Conservation (phyloP, 1,284 basidiomycete species). For the Irpex sp. region DNA sequence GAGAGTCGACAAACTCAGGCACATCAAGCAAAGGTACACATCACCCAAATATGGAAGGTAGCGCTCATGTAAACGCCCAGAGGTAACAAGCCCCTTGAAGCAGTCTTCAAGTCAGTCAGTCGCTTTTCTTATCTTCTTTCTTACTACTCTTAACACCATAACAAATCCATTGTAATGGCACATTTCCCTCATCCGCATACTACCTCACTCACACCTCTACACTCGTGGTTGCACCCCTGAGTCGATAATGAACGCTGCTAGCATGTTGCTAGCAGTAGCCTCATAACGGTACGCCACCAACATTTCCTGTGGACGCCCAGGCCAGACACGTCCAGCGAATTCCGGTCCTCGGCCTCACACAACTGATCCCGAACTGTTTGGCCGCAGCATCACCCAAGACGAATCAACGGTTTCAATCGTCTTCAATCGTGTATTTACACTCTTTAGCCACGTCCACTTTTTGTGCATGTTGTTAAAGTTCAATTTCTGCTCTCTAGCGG, state of each 20-base stretch:
- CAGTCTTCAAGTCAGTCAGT: neutral
- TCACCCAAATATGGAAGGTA: constrained; percentile 6
- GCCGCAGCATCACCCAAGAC: neutral
- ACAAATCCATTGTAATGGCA: no score
- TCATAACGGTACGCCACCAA: neutral
- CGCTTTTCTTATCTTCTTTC: neutral
- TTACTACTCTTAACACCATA: neutral
- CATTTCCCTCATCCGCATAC: no score
- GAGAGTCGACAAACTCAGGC: constrained; percentile 11
- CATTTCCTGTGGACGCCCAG: neutral
- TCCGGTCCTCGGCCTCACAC: neutral
- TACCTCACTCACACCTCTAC: no score
- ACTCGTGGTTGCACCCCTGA: neutral
- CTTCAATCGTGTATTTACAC: no score
- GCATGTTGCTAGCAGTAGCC: neutral
- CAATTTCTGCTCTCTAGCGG: neutral
- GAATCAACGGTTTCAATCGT: no score
- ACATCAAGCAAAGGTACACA: constrained; percentile 8
- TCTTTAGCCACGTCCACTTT: no score
- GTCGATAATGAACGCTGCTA: neutral
- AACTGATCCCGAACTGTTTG: neutral
- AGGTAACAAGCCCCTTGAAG: neutral
- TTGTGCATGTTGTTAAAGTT: no score
- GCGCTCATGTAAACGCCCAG: neutral
- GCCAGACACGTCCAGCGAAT: neutral